A percentile compares a stretch with the other conserved stretches of the same genome.
phyloP scores from a whole-genome alignment of 768 basidiomycete species.

The Lentinula edodes region DNA sequence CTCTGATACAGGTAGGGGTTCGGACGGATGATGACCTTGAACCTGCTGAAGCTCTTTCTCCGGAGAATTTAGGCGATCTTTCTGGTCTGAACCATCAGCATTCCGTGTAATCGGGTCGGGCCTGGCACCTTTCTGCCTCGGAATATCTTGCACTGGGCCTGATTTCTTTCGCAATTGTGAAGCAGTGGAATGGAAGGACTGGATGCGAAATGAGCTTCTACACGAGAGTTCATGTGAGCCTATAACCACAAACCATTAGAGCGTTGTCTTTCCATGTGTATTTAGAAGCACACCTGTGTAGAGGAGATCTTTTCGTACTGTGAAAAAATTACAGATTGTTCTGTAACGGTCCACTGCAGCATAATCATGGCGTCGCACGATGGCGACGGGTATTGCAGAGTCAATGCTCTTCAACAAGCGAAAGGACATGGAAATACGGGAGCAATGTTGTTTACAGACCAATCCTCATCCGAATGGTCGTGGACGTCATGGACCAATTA shows the following conservation, averaged over 20 bases:
- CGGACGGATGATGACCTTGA: background rate
- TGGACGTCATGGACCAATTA: background rate
- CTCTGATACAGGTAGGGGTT: background rate
- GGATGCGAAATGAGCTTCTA: background rate
- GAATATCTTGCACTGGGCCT: background rate
- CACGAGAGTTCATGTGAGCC: background rate
- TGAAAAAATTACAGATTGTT: slow-evolving; percentile 56
- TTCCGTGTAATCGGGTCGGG: background rate
- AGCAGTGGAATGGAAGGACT: background rate
- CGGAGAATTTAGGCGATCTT: background rate
- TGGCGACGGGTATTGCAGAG: background rate
- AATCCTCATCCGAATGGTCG: background rate
- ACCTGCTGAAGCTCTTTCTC: background rate
- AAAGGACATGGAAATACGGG: background rate
- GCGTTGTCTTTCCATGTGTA: background rate
- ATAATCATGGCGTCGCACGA: background rate
- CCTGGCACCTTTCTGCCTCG: background rate
- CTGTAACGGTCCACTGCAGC: slow-evolving; percentile 36
- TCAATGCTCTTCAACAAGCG: background rate
- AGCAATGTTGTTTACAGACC: background rate
- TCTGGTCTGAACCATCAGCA: background rate
- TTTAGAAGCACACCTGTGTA: background rate
- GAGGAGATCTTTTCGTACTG: slow-evolving; percentile 16
- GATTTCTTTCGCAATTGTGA: slow-evolving; percentile 7
- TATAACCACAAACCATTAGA: background rate